A percentile compares a stretch with the other conserved stretches of the same genome.
phyloP scores from a whole-genome alignment of 495 filamentous ascomycete species.

The Extremus antarcticus region DNA sequence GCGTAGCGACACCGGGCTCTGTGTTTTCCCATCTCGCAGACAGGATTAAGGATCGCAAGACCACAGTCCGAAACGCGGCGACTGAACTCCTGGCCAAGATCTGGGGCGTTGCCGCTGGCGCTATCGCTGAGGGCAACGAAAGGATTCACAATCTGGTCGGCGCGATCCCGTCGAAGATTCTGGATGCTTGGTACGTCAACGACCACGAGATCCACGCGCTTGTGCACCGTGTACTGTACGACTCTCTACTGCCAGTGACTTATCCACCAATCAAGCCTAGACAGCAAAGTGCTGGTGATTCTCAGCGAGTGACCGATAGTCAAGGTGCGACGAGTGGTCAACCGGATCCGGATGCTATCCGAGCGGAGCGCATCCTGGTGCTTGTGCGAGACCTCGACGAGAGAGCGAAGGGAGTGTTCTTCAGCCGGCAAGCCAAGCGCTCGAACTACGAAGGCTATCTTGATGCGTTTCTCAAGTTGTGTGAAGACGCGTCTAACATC shows the following conservation, averaged over 20 bases:
- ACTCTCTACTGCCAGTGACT: slow-evolving; percentile 69
- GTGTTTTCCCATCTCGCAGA: slow-evolving; percentile 73
- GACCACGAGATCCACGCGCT: slow-evolving; percentile 74
- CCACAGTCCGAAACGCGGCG: slow-evolving; percentile 67
- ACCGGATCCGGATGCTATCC: slow-evolving; percentile 68
- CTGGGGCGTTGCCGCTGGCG: slow-evolving; percentile 83
- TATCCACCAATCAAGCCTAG: slow-evolving; percentile 75
- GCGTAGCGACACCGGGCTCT: slow-evolving; percentile 56
- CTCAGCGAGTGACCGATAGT: slow-evolving; percentile 41
- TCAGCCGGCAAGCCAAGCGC: slow-evolving; percentile 70
- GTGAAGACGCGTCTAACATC: slow-evolving; percentile 61
- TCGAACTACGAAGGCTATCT: slow-evolving; percentile 57
- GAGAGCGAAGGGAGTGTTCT: slow-evolving; percentile 75
- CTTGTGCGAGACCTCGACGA: slow-evolving; percentile 67
- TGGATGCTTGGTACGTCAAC: slow-evolving; percentile 84
- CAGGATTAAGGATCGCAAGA: slow-evolving; percentile 76
- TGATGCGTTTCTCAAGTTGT: slow-evolving; percentile 60
- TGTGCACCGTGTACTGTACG: slow-evolving; percentile 76
- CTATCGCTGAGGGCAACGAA: slow-evolving; percentile 76
- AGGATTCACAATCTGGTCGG: slow-evolving; percentile 57
- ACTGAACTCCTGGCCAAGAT: slow-evolving; percentile 74
- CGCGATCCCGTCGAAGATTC: slow-evolving; percentile 72
- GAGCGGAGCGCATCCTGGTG: slow-evolving; percentile 74
- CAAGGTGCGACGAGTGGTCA: slow-evolving; percentile 38
- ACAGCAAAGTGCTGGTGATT: slow-evolving; percentile 37